Evolutionary conservation across 1,139 yeast genomes (phyloP).

Genomic region (Yamadazyma oceani): DNA sequence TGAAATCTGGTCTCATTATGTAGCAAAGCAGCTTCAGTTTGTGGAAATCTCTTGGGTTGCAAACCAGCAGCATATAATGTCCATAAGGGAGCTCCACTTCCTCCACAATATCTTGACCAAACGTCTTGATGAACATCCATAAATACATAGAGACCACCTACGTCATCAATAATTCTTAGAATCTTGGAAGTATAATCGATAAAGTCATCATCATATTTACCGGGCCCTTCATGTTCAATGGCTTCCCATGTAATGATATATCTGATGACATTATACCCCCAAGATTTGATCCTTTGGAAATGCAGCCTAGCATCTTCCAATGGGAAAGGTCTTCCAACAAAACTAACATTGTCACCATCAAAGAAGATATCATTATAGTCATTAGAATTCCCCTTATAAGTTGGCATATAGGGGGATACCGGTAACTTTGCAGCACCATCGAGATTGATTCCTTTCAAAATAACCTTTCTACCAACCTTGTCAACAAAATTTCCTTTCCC

Average conservation of each 20-base stretch:
- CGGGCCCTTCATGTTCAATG: slow-evolving; percentile 86
- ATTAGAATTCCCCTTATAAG: slow-evolving; percentile 48
- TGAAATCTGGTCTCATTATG: slow-evolving; percentile 52
- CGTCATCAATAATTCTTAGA: slow-evolving; percentile 53
- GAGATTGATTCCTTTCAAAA: slow-evolving; percentile 78
- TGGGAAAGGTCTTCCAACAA: slow-evolving; percentile 81
- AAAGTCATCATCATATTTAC: slow-evolving; percentile 74
- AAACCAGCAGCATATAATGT: slow-evolving; percentile 93
- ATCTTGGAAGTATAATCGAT: slow-evolving; percentile 68
- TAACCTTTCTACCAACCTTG: slow-evolving; percentile 54
- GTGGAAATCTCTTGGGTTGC: slow-evolving; percentile 66
- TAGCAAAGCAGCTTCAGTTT: slow-evolving; percentile 73
- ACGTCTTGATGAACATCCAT: slow-evolving; percentile 93
- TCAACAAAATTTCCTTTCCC: slow-evolving; percentile 63
- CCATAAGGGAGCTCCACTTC: slow-evolving; percentile 96
- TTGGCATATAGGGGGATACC: slow-evolving; percentile 50
- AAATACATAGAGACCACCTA: slow-evolving; percentile 79
- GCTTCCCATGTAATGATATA: slow-evolving; percentile 92
- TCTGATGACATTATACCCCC: slow-evolving; percentile 82
- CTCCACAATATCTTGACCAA: slow-evolving; percentile 92
- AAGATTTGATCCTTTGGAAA: slow-evolving; percentile 63
- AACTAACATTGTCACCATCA: slow-evolving; percentile 71
- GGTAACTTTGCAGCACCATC: slow-evolving; percentile 82
- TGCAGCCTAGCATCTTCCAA: slow-evolving; percentile 71
- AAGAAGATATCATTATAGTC: slow-evolving; percentile 51